Base-by-base conservation (phyloP, 306 rosid genomes). In the Glycine latifolia region DNA sequence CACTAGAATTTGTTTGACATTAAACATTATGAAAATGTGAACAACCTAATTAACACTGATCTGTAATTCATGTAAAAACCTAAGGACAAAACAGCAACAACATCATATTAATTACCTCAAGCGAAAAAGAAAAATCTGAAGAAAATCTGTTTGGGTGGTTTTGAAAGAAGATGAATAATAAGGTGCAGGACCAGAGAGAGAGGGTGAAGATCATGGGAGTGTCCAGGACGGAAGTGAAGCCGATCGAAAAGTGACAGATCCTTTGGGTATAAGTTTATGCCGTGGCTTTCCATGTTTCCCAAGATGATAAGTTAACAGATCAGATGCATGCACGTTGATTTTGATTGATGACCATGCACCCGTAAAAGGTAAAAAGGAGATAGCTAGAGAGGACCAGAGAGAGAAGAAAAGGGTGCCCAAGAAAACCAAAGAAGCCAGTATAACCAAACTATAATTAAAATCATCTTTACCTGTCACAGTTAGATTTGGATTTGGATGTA, bases 131-230 rank as follows among this genome's bases (percentile, higher is more conserved):
- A 67, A 41, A 15, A 67, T 8, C 8, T 33, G 2, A 1, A 65
- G 47, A 14, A 66, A 39, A 39, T 14, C 2, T 37, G 41, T 4
- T 65, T 67, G 33, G 31, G 37, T 26, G 31, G 31, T 17, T 17
- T 3, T 16, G 39, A 17, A 68, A 41, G 50, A 66, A 66, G 71
- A 43, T 67, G 31, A 26, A 26, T 26, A 26, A 26, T 26, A 26
- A 14, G 74, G 14, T 69, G 76, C 7, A 81, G 88, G 86, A 86
- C 84, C 84, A 86, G 76, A 79, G 52, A 60, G 67, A 62, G 76
- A 12, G 31, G 31, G 31, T 44, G 33, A 3, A 65, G 81, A 73
- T 37, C n/a, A 72, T 54, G 41, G 56, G 82, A 58, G 82, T 79
- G 68, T 26, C 75, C 62, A 62, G 31, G 31, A 26, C 31, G 31